Evolutionary conservation across 352 stramenopile genomes (phyloP).

Genomic region (Pythium plurisporium): DNA sequence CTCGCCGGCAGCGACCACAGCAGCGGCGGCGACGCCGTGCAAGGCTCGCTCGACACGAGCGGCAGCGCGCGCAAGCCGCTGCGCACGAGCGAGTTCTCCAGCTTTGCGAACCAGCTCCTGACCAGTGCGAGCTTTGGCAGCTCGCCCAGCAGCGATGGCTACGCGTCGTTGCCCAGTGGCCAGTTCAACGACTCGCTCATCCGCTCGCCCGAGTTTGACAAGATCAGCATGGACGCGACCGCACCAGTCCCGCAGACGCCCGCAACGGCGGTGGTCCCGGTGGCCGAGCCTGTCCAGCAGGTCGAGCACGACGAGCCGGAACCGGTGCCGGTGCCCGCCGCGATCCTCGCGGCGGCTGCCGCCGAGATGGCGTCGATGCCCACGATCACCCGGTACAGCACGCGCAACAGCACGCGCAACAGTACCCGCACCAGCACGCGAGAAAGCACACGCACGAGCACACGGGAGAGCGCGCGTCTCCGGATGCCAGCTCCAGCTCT

Average conservation of each 20-base stretch:
- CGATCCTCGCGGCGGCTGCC: neutral
- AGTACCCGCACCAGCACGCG: neutral
- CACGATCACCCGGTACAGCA: too few relatives aligned
- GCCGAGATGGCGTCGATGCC: too few relatives aligned
- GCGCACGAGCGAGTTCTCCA: conserved; percentile 10
- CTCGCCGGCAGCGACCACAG: conserved; percentile 7
- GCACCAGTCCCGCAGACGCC: neutral
- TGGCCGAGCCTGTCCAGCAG: too few relatives aligned
- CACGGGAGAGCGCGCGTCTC: too few relatives aligned
- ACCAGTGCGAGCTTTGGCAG: conserved; percentile 1
- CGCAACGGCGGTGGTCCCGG: neutral
- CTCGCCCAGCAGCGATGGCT: neutral
- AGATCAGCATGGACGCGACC: conserved; percentile 19
- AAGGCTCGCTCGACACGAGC: neutral
- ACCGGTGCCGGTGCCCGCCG: neutral
- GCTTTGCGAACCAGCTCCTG: conserved; percentile 11
- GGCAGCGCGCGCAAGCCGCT: neutral
- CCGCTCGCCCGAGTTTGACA: conserved; percentile 19
- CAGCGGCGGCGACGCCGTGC: neutral
- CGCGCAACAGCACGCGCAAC: neutral
- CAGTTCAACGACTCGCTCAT: conserved; percentile 14
- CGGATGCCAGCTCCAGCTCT: too few relatives aligned
- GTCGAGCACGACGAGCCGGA: neutral
- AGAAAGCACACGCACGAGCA: too few relatives aligned
- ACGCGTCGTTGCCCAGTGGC: neutral